Evolutionary conservation across 108 stramenopile species (phyloP).

Genomic region (Ochromonas danica): DNA sequence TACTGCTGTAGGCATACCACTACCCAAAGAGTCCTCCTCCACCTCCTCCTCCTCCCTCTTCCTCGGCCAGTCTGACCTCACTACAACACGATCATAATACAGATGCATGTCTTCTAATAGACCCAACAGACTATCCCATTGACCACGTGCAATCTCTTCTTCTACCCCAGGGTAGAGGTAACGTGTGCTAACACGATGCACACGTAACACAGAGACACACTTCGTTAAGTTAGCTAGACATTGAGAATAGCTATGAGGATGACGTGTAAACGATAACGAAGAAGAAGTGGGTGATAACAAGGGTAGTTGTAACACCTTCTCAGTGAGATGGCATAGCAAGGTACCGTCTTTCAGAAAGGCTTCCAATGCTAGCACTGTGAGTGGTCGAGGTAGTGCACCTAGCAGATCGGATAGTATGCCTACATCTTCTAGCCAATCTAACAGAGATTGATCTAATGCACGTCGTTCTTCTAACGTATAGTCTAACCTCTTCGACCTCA

Average conservation of each 20-base stretch:
- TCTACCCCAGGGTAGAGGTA: constrained; percentile 14
- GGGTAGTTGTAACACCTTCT: neutral
- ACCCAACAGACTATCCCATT: constrained; percentile 6
- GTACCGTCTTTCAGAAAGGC: neutral
- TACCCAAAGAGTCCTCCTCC: no score
- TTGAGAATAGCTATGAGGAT: neutral
- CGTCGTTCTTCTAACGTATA: neutral
- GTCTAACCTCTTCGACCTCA: neutral
- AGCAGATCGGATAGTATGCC: neutral
- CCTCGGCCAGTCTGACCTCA: no score
- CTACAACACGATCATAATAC: neutral
- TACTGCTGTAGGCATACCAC: no score
- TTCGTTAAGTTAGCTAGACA: neutral
- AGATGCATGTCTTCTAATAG: constrained; percentile 19
- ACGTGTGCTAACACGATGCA: neutral
- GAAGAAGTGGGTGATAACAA: neutral
- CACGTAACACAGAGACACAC: neutral
- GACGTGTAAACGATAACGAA: no score
- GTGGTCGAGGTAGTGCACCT: neutral
- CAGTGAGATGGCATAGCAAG: neutral
- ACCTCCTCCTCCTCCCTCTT: no score
- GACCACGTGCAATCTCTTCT: constrained; percentile 6
- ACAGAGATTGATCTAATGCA: neutral
- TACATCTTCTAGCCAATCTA: constrained; percentile 3
- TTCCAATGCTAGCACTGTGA: neutral